phyloP scores from a whole-genome alignment of 179 eudicot genomes.

The Nepenthes alata region DNA sequence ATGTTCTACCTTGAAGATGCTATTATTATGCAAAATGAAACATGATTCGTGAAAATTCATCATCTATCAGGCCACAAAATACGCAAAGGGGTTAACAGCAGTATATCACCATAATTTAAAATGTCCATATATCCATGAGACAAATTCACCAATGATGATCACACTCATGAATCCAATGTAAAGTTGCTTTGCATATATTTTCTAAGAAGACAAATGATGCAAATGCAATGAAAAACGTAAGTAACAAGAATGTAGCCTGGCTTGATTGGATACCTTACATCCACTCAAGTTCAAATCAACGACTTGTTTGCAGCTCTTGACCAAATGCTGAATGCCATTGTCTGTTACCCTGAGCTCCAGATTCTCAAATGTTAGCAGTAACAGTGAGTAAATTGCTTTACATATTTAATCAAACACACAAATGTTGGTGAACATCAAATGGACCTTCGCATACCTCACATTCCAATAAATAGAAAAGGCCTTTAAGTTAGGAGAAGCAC shows the following conservation, averaged over 20 bases:
- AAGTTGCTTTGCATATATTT: too few relatives aligned
- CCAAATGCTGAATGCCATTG: slow-evolving; percentile 47
- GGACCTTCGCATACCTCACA: slow-evolving; percentile 44
- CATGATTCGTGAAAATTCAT: too few relatives aligned
- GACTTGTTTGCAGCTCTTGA: slow-evolving; percentile 56
- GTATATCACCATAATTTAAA: too few relatives aligned
- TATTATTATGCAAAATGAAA: too few relatives aligned
- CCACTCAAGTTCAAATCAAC: slow-evolving; percentile 87
- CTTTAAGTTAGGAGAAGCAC: slow-evolving; percentile 46
- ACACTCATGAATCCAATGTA: too few relatives aligned
- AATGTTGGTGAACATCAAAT: neutral
- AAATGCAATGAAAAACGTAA: neutral
- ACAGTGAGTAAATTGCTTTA: neutral
- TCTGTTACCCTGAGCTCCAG: slow-evolving; percentile 61
- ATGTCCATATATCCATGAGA: too few relatives aligned
- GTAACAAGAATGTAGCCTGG: neutral
- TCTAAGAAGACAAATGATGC: too few relatives aligned
- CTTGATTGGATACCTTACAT: slow-evolving; percentile 52
- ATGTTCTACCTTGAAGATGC: too few relatives aligned
- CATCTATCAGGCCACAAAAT: too few relatives aligned
- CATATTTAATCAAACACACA: neutral
- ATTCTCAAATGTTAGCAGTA: slow-evolving; percentile 10
- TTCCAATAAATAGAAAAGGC: slow-evolving; percentile 85
- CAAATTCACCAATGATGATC: neutral
- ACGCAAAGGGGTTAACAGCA: too few relatives aligned